Evolutionary conservation across 371 early-diverging fungal species (phyloP), one percentile per base, ranked within the genome.

Genomic region (Synchytrium microbalum): DNA sequence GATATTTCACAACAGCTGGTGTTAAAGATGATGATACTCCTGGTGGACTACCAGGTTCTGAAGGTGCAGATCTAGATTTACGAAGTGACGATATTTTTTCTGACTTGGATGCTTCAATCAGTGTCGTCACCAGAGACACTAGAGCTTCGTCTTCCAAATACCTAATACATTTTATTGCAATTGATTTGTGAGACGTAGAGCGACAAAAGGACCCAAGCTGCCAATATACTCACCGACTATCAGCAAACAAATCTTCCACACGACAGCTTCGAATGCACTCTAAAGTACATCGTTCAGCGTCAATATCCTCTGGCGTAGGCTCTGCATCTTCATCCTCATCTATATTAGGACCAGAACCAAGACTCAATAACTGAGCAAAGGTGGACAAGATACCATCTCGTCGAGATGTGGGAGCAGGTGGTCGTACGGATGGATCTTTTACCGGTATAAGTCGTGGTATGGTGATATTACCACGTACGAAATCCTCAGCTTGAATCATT

Each of bases 331-430:
- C 76, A 38, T 72, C 70, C 24, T 52, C 58, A 26, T 61, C 32
- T 1, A 63, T 23, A 26, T 31, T 53, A 3, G 69, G 24, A 3
- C 76, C 77, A 0, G 86, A 79, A 51, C 84, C 81, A 0, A 90
- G 82, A 3, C 87, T 84, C 32, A 92, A 64, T 29, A 93, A 77
- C 65, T 93, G 91, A 0, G 88, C 84, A 10, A 92, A 73, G 0
- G 93, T 85, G 3, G 90, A 90, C 29, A 93, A 79, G 1, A 91
- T 68, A 0, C 90, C 89, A 1, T 83, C 81, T 53, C 88, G 89
- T 52, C 61, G 28, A 27, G 66, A 29, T 1, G 68, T 19, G 2
- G 26, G 66, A 32, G 25, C 66, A 13, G 66, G 60, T 63, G 62
- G 26, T 27, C 59, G 60, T 59, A 63, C 60, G 1, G 63, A 61